A percentile compares a stretch with the other conserved stretches of the same genome.
phyloP scores from a whole-genome alignment of 768 basidiomycete species.

The Sutorius australiensis region DNA sequence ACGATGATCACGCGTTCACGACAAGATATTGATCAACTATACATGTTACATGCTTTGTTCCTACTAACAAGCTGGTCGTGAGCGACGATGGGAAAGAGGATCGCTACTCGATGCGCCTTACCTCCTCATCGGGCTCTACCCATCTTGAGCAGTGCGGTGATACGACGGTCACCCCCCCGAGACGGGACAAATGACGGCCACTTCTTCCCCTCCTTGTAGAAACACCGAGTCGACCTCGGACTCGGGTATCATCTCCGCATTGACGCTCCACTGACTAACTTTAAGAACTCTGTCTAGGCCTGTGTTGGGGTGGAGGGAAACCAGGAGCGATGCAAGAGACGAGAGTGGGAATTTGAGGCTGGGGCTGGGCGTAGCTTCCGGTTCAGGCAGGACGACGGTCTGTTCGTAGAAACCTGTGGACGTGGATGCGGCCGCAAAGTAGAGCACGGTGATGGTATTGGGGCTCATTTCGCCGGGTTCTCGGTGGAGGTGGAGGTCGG shows the following conservation, averaged over 20 bases:
- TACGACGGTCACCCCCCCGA: constrained; percentile 56
- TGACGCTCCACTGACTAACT: constrained; percentile 71
- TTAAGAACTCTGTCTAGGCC: constrained; percentile 51
- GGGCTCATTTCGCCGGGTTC: neutral
- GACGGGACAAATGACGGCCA: constrained; percentile 78
- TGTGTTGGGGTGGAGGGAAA: constrained; percentile 50
- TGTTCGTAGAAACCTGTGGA: constrained; percentile 58
- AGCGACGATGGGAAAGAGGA: neutral
- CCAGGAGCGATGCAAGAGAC: constrained; percentile 48
- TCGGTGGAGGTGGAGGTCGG: neutral
- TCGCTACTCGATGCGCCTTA: neutral
- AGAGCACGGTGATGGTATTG: constrained; percentile 46
- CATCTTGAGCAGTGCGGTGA: neutral
- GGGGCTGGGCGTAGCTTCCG: constrained; percentile 8
- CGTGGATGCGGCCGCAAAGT: constrained; percentile 66
- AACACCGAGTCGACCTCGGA: constrained; percentile 35
- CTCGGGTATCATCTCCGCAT: constrained; percentile 75
- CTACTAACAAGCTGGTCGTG: neutral
- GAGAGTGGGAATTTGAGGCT: constrained; percentile 39
- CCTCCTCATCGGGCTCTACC: neutral
- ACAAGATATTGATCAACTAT: neutral
- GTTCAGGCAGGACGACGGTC: constrained; percentile 42
- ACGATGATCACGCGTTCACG: neutral
- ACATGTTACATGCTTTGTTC: neutral
- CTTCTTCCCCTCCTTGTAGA: constrained; percentile 69